These are phyloP conservation scores for Hordeum pubiflorum DNA, from an alignment of 202 grass and related monocot species.

Conservation along the genomic window DNA sequence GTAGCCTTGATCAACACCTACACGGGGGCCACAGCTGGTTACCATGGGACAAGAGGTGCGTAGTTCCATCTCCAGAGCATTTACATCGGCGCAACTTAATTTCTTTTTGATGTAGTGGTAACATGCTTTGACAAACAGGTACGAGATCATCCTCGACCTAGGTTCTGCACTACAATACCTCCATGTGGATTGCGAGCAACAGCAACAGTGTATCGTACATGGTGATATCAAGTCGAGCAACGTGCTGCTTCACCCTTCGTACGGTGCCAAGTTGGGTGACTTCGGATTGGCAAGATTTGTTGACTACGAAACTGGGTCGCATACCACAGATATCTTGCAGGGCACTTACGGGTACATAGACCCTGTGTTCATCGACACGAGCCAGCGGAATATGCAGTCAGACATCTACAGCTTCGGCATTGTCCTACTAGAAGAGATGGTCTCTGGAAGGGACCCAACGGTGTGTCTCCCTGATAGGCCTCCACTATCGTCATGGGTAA, in stretches of 20 bases:
- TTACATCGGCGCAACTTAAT: no score
- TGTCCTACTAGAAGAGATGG: background rate
- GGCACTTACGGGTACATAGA: background rate
- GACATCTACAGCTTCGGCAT: background rate
- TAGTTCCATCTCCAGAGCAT: no score
- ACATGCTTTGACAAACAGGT: background rate
- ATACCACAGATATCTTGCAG: background rate
- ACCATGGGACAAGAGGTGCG: no score
- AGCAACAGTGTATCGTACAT: background rate
- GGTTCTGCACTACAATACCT: background rate
- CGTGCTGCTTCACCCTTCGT: background rate
- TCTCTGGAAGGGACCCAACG: background rate
- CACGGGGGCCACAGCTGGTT: no score
- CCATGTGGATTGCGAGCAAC: background rate
- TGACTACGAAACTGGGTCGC: background rate
- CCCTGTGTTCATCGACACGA: background rate
- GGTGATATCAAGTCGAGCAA: background rate
- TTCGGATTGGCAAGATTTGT: background rate
- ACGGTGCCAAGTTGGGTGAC: background rate
- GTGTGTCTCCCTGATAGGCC: background rate
- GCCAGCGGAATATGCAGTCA: background rate
- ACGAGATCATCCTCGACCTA: background rate
- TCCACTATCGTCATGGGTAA: background rate
- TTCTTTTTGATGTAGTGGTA: no score
- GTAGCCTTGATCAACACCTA: no score